These are phyloP conservation scores for Solanum boliviense DNA, from an alignment of 257 asterid genomes.

Conservation along the genomic window DNA sequence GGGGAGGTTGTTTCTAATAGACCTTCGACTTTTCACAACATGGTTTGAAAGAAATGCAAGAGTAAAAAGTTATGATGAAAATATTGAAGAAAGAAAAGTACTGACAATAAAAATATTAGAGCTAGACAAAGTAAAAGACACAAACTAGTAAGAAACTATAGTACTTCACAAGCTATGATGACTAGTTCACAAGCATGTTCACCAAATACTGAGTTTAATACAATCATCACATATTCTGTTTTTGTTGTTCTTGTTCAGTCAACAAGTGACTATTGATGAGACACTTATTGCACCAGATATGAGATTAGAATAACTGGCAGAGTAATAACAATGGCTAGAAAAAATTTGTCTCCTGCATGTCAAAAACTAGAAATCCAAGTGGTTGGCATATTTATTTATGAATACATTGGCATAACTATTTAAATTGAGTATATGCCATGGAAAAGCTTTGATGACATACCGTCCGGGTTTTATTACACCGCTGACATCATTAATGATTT, in stretches of 20 bases:
- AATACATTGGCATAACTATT: background rate
- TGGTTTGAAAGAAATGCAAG: background rate
- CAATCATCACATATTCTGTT: background rate
- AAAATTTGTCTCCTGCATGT: background rate
- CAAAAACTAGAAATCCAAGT: background rate
- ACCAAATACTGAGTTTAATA: background rate
- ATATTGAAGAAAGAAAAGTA: background rate
- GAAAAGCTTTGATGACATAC: conserved; percentile 10
- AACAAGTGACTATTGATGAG: background rate
- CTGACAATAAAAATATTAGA: background rate
- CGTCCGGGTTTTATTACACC: conserved; percentile 63
- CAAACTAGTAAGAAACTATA: background rate
- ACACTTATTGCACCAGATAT: background rate
- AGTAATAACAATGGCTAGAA: background rate
- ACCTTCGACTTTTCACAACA: background rate
- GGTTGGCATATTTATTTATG: background rate
- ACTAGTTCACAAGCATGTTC: background rate
- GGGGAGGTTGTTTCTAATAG: background rate
- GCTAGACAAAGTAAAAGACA: background rate
- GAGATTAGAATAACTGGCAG: background rate
- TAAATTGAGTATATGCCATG: background rate
- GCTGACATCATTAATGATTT: conserved; percentile 36
- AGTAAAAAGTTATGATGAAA: background rate
- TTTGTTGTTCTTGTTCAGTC: background rate
- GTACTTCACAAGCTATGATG: background rate